Evolutionary conservation across 306 rosid genomes (phyloP).

Genomic region (Acacia crassicarpa): DNA sequence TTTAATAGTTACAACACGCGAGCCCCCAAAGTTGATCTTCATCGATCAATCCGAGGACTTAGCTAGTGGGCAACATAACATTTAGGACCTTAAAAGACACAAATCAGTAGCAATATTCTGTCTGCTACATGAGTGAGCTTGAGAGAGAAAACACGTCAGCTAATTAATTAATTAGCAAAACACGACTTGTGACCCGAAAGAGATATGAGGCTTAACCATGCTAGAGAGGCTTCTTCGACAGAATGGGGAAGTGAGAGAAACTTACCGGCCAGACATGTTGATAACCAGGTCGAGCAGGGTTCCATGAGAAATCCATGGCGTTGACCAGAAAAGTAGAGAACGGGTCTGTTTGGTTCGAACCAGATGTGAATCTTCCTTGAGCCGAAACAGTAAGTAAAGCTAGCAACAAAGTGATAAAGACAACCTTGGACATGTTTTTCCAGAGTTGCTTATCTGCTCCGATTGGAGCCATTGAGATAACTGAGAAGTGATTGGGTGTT

Average conservation of each 20-base stretch:
- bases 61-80: neutral
- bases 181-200: neutral
- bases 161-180: too few species aligned
- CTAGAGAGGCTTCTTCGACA: neutral
- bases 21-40: neutral
- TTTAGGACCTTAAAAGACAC: neutral
- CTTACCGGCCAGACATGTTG: slow-evolving; percentile 85
- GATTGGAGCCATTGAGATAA: neutral
- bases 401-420: slow-evolving; percentile 32
- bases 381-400: slow-evolving; percentile 50
- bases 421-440: slow-evolving; percentile 31
- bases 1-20: neutral
- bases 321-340: slow-evolving; percentile 38
- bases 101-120: neutral
- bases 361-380: slow-evolving; percentile 42
- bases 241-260: neutral
- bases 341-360: slow-evolving; percentile 28
- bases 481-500: neutral
- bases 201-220: neutral
- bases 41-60: neutral
- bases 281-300: slow-evolving; percentile 44
- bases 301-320: slow-evolving; percentile 62
- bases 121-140: neutral
- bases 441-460: slow-evolving; percentile 35
- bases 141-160: neutral